Evolutionary conservation across 768 basidiomycete genomes (phyloP).

Genomic region (Galerina sulciceps): DNA sequence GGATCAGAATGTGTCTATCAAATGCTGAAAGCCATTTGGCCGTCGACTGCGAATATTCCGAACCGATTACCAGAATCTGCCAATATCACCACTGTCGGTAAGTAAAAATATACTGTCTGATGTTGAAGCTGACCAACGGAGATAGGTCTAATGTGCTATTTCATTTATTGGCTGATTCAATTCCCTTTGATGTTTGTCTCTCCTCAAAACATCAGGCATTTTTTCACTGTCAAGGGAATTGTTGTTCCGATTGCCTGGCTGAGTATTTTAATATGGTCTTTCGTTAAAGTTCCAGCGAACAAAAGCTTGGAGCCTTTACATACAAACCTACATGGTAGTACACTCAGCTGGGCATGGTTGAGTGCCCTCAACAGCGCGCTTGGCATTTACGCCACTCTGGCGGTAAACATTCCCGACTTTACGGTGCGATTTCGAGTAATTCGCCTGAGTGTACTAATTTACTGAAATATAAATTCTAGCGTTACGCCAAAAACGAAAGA

Average conservation of each 20-base stretch:
- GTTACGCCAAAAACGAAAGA: constrained; percentile 73
- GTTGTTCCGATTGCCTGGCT: constrained; percentile 70
- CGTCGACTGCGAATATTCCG: constrained; percentile 63
- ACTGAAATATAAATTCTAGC: constrained; percentile 33
- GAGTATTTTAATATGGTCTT: constrained; percentile 80
- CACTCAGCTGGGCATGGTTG: constrained; percentile 80
- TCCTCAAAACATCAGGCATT: constrained; percentile 75
- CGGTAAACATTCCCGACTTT: constrained; percentile 88
- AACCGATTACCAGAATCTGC: constrained; percentile 63
- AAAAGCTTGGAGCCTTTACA: constrained; percentile 61
- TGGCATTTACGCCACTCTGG: constrained; percentile 72
- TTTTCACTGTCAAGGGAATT: constrained; percentile 74
- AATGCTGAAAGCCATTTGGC: constrained; percentile 87
- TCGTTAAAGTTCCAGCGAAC: constrained; percentile 67
- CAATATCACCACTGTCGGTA: constrained; percentile 67
- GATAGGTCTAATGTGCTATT: constrained; percentile 73
- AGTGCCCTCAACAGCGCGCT: constrained; percentile 76
- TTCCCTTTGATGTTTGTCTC: constrained; percentile 77
- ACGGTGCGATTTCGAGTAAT: constrained; percentile 39
- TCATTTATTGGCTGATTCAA: constrained; percentile 79
- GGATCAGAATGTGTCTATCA: constrained; percentile 81
- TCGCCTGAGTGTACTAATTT: neutral
- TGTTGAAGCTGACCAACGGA: neutral
- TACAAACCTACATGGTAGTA: constrained; percentile 53
- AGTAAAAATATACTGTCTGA: constrained; percentile 13